These are phyloP conservation scores for Suhomyces kunorum DNA, from an alignment of 1,139 yeast genomes.

Conservation along the genomic window DNA sequence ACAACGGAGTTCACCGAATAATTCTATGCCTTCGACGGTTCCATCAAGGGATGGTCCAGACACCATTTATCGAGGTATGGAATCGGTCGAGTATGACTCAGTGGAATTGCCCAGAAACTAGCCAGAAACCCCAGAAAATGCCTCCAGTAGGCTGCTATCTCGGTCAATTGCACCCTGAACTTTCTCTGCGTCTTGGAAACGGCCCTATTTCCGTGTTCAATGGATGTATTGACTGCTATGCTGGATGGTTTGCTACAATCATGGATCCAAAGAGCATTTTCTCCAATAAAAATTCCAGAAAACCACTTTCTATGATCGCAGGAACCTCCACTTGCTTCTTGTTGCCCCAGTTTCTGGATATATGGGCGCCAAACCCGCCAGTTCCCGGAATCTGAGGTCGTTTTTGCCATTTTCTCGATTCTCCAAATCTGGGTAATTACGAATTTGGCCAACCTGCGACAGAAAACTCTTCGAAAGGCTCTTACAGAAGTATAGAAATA, in stretches of 20 bases:
- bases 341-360: conserved; percentile 23
- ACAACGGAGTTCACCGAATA: conserved; percentile 4
- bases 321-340: conserved; percentile 64
- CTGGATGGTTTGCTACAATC: conserved; percentile 50
- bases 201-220: conserved; percentile 31
- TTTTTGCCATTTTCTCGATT: conserved; percentile 25
- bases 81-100: too few relatives aligned
- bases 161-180: conserved; percentile 17
- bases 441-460: conserved; percentile 62
- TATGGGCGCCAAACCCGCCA: background rate
- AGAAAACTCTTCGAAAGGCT: conserved; percentile 49
- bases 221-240: conserved; percentile 61
- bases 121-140: background rate
- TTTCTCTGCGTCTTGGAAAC: background rate
- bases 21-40: conserved; percentile 50
- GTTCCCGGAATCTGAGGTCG: conserved; percentile 62
- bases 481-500: conserved; percentile 33
- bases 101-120: too few relatives aligned
- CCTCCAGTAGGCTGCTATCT: conserved; percentile 24
- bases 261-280: conserved; percentile 5
- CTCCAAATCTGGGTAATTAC: conserved; percentile 30
- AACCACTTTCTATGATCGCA: conserved; percentile 52
- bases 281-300: conserved; percentile 17
- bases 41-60: conserved; percentile 54
- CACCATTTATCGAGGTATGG: conserved; percentile 20